phyloP scores from a whole-genome alignment of 2,329 filamentous ascomycete species.

The Xylaria sp. region DNA sequence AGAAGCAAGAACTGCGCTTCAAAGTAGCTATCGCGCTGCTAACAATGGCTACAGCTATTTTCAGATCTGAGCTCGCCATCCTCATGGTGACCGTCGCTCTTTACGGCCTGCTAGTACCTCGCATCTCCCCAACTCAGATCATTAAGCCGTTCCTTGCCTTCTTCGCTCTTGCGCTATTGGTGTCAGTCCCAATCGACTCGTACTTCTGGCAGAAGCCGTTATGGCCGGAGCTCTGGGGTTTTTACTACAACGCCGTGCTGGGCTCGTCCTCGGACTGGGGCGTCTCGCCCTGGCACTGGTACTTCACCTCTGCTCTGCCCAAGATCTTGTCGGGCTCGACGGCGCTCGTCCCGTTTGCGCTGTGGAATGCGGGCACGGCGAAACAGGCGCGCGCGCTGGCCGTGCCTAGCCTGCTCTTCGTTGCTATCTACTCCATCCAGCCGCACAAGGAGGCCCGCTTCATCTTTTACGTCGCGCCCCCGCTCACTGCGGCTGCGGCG shows the following conservation, averaged over 20 bases:
- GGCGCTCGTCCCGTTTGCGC: slow-evolving; percentile 59
- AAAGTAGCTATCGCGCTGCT: slow-evolving; percentile 74
- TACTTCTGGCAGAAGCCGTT: slow-evolving; percentile 89
- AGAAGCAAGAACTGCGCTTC: slow-evolving; percentile 51
- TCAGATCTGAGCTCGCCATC: slow-evolving; percentile 87
- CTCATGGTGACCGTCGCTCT: slow-evolving; percentile 72
- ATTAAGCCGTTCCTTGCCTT: slow-evolving; percentile 70
- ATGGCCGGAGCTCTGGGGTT: slow-evolving; percentile 90
- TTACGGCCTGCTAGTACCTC: slow-evolving; percentile 59
- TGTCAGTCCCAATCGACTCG: slow-evolving; percentile 81
- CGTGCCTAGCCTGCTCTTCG: slow-evolving; percentile 72
- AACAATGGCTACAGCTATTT: slow-evolving; percentile 80
- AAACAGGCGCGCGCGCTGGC: slow-evolving; percentile 56
- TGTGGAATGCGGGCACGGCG: slow-evolving; percentile 53
- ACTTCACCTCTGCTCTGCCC: slow-evolving; percentile 81
- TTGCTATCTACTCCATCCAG: slow-evolving; percentile 81
- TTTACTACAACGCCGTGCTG: slow-evolving; percentile 88
- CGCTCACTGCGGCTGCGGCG: slow-evolving; percentile 78
- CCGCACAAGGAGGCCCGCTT: slow-evolving; percentile 98
- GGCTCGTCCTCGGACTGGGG: slow-evolving; percentile 89
- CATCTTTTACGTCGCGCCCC: slow-evolving; percentile 85
- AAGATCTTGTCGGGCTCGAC: slow-evolving; percentile 78
- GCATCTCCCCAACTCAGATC: slow-evolving; percentile 47
- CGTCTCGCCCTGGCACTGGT: slow-evolving; percentile 82
- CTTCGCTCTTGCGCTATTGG: slow-evolving; percentile 66